phyloP scores from a whole-genome alignment of 441 rosid species.

The Adansonia madagascariensis region DNA sequence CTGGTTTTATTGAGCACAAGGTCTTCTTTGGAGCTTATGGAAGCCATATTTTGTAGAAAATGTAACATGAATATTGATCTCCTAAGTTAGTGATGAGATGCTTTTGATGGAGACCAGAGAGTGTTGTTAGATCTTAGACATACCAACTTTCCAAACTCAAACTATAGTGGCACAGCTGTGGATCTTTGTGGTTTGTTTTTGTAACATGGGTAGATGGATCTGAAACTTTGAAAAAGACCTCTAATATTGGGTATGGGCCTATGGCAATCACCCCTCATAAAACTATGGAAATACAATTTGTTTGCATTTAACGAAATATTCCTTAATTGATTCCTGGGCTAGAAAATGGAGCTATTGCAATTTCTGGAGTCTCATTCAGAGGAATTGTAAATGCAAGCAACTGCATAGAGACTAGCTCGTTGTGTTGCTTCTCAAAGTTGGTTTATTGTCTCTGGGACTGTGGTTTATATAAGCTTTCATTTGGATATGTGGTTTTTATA shows the following conservation, averaged over 20 bases:
- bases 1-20: not conserved
- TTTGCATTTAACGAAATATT: constrained; percentile 9
- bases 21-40: not conserved
- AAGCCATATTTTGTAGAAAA: not conserved
- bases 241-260: constrained; percentile 8
- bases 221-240: not conserved
- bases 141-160: not conserved
- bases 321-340: not conserved
- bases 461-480: not conserved
- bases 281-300: not conserved
- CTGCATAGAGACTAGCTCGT: not conserved
- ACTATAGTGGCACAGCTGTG: not conserved
- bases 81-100: not conserved
- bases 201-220: not conserved
- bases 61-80: no score
- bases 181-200: not conserved
- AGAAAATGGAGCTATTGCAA: not conserved
- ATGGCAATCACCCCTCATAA: not conserved
- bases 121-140: not conserved
- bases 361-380: not conserved
- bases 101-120: not conserved
- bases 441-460: not conserved
- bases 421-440: not conserved
- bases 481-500: not conserved
- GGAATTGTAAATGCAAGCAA: not conserved